Evolutionary conservation across 2,329 filamentous ascomycete genomes (phyloP), one percentile per base, ranked within the genome.

Genomic region (Biscogniauxia mediterranea): DNA sequence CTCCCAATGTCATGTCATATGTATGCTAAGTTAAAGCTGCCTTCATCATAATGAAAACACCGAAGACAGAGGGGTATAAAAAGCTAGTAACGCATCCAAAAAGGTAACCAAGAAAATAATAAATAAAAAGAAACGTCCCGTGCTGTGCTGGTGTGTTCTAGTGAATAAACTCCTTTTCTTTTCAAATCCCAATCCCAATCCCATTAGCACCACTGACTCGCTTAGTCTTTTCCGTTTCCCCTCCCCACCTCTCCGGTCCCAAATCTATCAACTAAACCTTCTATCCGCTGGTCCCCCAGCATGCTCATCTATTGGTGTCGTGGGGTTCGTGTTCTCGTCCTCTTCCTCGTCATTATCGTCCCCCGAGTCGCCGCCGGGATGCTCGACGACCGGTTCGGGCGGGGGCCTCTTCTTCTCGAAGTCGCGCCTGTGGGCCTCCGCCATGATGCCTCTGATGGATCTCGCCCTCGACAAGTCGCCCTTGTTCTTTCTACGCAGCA

Each of bases 361-460:
- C 23, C 71, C 77, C 1, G 62, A 56, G 1, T 74, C 73, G 38
- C 74, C 76, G 19, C 54, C 68, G 28, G 28, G 28, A 26, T 65
- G 56, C 2, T 69, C 69, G n/a, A 79, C 74, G 6, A 73, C 72
- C 13, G 62, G 64, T 17, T 76, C 72, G 6, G 69, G 70, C 3
- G 81, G 81, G 26, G 80, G 83, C 64, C 86, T 83, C 74, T 86
- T 90, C 79, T 95, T 90, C 77, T 96, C 91, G 74, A 97, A 98
- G 77, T 98, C 94, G 74, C 96, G 90, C 63, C 86, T 89, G 74
- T 98, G 95, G 5, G 94, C 94, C 63, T 89, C 84, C 3, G 92
- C 90, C 67, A 97, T 82, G n/a, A 93, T 87, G 15, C 83, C 86
- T 5, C 81, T 79, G 59, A 87, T 81, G 0, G 77, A 77, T 54